phyloP scores from a whole-genome alignment of 345 rosid species.

The Salix viminalis region DNA sequence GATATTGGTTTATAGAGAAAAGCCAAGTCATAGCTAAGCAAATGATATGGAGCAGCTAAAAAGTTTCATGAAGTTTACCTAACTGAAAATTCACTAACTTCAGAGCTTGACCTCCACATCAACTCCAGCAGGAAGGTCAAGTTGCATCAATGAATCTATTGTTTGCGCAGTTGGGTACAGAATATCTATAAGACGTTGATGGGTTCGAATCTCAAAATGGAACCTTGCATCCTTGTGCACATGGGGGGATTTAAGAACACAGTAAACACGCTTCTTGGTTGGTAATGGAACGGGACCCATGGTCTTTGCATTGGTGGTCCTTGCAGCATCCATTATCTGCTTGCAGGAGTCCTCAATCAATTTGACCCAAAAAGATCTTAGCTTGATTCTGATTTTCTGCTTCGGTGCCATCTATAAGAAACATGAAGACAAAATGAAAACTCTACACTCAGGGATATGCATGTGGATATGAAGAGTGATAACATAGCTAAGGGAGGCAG shows the following conservation, averaged over 20 bases:
- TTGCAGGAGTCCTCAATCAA: conserved; percentile 94
- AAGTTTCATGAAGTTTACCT: conserved; percentile 16
- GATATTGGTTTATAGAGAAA: background rate
- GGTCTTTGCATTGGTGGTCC: conserved; percentile 80
- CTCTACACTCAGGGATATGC: background rate
- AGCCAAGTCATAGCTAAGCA: background rate
- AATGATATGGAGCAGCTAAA: background rate
- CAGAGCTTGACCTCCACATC: conserved; percentile 97
- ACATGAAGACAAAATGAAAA: background rate
- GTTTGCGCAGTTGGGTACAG: conserved; percentile 95
- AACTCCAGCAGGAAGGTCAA: conserved; percentile 93
- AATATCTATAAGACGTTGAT: conserved; percentile 87
- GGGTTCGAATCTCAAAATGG: conserved; percentile 92
- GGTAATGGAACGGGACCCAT: conserved; percentile 97
- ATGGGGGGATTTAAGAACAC: conserved; percentile 98
- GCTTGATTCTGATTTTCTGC: conserved; percentile 96
- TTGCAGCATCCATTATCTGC: conserved; percentile 92
- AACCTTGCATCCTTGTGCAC: conserved; percentile 98
- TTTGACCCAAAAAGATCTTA: conserved; percentile 87
- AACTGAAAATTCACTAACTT: conserved; percentile 19
- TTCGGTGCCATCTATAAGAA: conserved; percentile 72
- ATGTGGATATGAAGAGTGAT: background rate
- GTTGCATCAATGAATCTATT: conserved; percentile 96
- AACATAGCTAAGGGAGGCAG: background rate
- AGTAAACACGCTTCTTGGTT: conserved; percentile 78